Base-by-base conservation (phyloP, 2,329 filamentous ascomycete species). In the Graphiopsis chlorocephala region DNA sequence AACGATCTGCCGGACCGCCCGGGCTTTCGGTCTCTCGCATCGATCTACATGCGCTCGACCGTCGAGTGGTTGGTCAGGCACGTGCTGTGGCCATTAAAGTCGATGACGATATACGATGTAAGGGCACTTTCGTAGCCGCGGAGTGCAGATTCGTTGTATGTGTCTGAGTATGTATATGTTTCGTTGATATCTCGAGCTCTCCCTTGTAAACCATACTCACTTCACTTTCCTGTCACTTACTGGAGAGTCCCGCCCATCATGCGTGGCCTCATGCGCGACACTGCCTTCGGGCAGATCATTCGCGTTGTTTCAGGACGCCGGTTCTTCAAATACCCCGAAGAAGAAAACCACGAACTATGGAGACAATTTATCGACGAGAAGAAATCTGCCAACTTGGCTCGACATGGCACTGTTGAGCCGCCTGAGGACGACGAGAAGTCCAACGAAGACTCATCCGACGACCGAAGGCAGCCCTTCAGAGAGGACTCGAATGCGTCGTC, bases 361-460 rank as follows among this genome's bases (percentile, higher is more conserved):
- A 80, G 80, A 64, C 75, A 76, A 67, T 85, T 81, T 65, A 72
- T 85, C 64, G 78, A 83, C 65, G 73, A 77, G 52, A 80, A 84
- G 65, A 84, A 83, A 67, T 84, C 82, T 2, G 78, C 73, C 12
- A 77, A 81, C 62, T 76, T 82, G 63, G 82, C 82, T 0, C 77
- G 80, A 35, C 78, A 82, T 67, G 82, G 81, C 47, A 69, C 77
- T 52, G 75, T 76, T 0, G 72, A 76, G 25, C 73, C 74, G 3
- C 75, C 76, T 1, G 72, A 77, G 42, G 74, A 77, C 29, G 72
- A 68, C 7, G 68, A 64, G 2, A 73, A 76, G n/a, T 45, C 63
- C n/a, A 26, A 61, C 12, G 68, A 64, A 47, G 20, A 42, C 12
- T 58, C 60, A 4, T 66, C 58, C 17, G 59, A 64, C 20, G 60